Percentiles rank a stretch among this genome's conserved stretches.
Evolutionary conservation across 768 basidiomycete genomes (phyloP).

Genomic region (Amanita pseudoporphyria): DNA sequence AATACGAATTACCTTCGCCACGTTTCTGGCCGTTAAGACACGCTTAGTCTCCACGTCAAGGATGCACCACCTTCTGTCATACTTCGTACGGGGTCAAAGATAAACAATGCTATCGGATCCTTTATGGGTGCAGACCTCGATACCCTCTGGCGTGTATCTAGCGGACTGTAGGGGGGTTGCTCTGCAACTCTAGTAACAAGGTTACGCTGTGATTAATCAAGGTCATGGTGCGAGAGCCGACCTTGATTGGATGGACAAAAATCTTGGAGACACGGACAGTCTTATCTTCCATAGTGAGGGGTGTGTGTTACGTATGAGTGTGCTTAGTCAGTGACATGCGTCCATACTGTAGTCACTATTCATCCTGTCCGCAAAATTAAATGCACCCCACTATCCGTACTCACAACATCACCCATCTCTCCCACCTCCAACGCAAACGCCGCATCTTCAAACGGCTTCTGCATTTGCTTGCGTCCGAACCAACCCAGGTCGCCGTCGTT

Average conservation of each 20-base stretch:
- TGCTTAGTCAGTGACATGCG: no score
- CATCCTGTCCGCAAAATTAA: slow-evolving; percentile 73
- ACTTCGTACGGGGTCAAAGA: slow-evolving; percentile 26
- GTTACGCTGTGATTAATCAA: not conserved
- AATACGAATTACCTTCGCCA: slow-evolving; percentile 38
- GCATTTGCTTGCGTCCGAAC: slow-evolving; percentile 88
- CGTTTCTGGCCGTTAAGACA: slow-evolving; percentile 61
- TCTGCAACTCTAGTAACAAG: slow-evolving; percentile 48
- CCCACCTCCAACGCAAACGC: slow-evolving; percentile 63
- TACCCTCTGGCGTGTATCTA: slow-evolving; percentile 49
- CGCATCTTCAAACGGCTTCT: slow-evolving; percentile 93
- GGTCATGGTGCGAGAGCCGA: slow-evolving; percentile 12
- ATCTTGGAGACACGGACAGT: slow-evolving; percentile 37
- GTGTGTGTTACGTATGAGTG: no score
- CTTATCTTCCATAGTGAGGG: not conserved
- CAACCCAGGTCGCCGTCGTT: slow-evolving; percentile 81
- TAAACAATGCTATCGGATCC: not conserved
- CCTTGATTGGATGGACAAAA: slow-evolving; percentile 64
- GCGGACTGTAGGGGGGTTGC: slow-evolving; percentile 51
- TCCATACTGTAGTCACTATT: no score
- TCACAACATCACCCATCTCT: slow-evolving; percentile 73
- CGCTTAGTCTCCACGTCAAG: slow-evolving; percentile 42
- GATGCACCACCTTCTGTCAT: slow-evolving; percentile 66
- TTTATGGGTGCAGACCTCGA: slow-evolving; percentile 43
- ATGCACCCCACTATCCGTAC: slow-evolving; percentile 93